These are phyloP conservation scores for Kluyveromyces starmeri DNA, from an alignment of 805 yeast species.

Conservation along the genomic window DNA sequence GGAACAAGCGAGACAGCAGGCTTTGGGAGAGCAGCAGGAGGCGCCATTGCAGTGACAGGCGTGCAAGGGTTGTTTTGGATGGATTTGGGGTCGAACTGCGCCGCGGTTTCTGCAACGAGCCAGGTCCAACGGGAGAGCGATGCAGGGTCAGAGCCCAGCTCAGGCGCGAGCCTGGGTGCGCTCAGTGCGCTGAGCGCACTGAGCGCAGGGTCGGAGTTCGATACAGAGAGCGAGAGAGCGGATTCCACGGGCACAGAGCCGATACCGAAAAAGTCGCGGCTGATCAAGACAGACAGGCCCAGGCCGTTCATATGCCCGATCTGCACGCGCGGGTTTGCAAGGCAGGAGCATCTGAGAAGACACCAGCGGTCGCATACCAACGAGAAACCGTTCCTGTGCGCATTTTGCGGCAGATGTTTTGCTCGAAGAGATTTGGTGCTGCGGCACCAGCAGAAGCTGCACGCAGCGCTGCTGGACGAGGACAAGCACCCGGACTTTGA, in stretches of 20 bases:
- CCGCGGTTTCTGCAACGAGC: no score
- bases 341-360: slow-evolving; percentile 87
- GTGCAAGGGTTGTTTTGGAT: no score
- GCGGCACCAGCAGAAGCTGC: slow-evolving; percentile 92
- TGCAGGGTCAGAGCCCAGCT: no score
- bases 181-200: no score
- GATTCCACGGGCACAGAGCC: slow-evolving; percentile 39
- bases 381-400: slow-evolving; percentile 93
- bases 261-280: slow-evolving; percentile 76
- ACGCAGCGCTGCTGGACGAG: slow-evolving; percentile 40
- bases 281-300: slow-evolving; percentile 85
- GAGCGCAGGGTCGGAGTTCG: neutral
- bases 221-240: neutral
- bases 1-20: no score
- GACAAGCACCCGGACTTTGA: slow-evolving; percentile 8
- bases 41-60: no score
- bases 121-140: no score
- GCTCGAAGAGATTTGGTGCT: slow-evolving; percentile 83
- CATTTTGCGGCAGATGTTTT: slow-evolving; percentile 92
- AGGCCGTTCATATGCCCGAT: slow-evolving; percentile 85
- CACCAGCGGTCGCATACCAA: slow-evolving; percentile 93
- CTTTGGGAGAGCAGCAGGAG: no score
- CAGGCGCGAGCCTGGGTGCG: no score
- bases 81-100: no score
- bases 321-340: slow-evolving; percentile 92